Evolutionary conservation across 140 eudicot species (phyloP).

Genomic region (Stevia rebaudiana): DNA sequence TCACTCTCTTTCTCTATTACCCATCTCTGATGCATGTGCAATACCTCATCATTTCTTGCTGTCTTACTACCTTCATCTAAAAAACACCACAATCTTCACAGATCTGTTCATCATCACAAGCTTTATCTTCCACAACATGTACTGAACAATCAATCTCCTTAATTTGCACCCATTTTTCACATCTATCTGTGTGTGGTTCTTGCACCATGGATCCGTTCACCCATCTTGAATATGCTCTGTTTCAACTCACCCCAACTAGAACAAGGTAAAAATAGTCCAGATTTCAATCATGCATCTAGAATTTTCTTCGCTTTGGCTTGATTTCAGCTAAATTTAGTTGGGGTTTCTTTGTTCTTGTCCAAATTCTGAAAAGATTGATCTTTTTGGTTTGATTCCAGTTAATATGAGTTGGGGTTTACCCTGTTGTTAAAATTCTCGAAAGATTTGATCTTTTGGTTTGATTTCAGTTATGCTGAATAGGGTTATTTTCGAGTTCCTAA

Average conservation of each 20-base stretch:
- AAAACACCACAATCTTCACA: slow-evolving; percentile 30
- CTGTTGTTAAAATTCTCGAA: neutral
- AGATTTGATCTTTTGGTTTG: slow-evolving; percentile 2
- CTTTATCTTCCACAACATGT: slow-evolving; percentile 35
- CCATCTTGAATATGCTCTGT: slow-evolving; percentile 77
- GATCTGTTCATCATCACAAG: slow-evolving; percentile 31
- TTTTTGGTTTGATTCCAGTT: slow-evolving; percentile 3
- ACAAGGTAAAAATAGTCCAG: slow-evolving; percentile 52
- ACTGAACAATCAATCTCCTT: slow-evolving; percentile 27
- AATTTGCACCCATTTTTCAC: slow-evolving; percentile 8
- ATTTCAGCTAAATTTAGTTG: neutral
- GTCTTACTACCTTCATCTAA: slow-evolving; percentile 35
- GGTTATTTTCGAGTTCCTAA: neutral
- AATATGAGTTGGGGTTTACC: neutral
- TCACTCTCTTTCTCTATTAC: slow-evolving; percentile 29
- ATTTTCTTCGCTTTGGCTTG: neutral
- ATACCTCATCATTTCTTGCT: slow-evolving; percentile 58
- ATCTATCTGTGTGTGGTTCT: slow-evolving; percentile 2
- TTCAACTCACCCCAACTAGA: slow-evolving; percentile 96
- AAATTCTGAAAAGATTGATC: neutral
- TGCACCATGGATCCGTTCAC: slow-evolving; percentile 55
- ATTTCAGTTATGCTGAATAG: neutral
- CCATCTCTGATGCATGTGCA: slow-evolving; percentile 41
- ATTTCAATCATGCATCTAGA: neutral
- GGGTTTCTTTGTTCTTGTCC: slow-evolving; percentile 10